A percentile compares a stretch with the other conserved stretches of the same genome.
Evolutionary conservation across 108 stramenopile genomes (phyloP).

Genomic region (Skeletonema tropicum): DNA sequence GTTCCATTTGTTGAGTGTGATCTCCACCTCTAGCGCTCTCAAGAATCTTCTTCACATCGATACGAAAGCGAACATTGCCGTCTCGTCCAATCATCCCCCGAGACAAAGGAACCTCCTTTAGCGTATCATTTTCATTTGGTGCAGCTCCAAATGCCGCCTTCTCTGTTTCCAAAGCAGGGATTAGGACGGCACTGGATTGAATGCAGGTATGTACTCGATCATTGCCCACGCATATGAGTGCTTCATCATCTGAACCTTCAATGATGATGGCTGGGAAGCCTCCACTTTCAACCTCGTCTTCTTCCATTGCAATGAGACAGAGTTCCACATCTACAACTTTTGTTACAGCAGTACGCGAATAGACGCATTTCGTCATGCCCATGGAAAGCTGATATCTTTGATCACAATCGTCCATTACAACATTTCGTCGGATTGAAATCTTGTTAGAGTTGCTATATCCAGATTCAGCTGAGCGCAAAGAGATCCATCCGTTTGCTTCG

Average conservation of each 20-base stretch:
- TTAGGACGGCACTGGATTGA: conserved; percentile 35
- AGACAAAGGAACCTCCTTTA: conserved; percentile 29
- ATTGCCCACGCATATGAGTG: conserved; percentile 55
- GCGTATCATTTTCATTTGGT: neutral
- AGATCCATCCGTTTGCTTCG: conserved; percentile 30
- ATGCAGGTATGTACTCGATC: conserved; percentile 43
- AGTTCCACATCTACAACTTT: conserved; percentile 46
- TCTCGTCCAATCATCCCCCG: conserved; percentile 43
- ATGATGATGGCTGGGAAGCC: conserved; percentile 57
- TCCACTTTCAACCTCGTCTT: conserved; percentile 64
- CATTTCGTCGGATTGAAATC: conserved; percentile 50
- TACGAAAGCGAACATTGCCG: conserved; percentile 45
- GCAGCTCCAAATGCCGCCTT: conserved; percentile 10
- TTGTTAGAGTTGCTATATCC: neutral
- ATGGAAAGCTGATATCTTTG: conserved; percentile 61
- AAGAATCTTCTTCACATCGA: conserved; percentile 26
- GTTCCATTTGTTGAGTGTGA: neutral
- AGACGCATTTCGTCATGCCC: conserved; percentile 26
- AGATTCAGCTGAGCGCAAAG: conserved; percentile 12
- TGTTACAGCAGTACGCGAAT: neutral
- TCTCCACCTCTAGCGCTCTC: neutral
- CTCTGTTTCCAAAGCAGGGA: conserved; percentile 5
- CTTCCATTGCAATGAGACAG: conserved; percentile 68
- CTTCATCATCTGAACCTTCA: conserved; percentile 59
- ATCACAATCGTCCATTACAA: conserved; percentile 62